phyloP scores from a whole-genome alignment of 2,329 filamentous ascomycete species.

The Sporothrix variecibatus region DNA sequence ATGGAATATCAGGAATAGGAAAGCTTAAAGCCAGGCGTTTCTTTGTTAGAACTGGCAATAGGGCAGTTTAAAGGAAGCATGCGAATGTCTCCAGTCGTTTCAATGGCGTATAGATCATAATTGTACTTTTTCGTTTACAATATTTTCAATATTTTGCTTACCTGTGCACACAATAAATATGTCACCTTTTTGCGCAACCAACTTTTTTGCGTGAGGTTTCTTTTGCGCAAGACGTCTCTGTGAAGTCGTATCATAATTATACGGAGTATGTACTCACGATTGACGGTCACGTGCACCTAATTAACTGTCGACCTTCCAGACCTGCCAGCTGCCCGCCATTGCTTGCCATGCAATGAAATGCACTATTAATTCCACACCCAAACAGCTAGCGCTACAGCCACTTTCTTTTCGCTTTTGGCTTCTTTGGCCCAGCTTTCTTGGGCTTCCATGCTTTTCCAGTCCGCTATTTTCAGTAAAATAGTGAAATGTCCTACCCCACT shows the following conservation, averaged over 20 bases:
- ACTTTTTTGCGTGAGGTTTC: background rate
- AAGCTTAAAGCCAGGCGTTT: background rate
- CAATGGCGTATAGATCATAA: background rate
- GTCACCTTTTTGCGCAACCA: background rate
- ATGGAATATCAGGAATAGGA: background rate
- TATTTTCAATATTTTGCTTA: background rate
- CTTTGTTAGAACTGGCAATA: background rate
- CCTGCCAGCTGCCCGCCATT: background rate
- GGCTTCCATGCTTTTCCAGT: conserved; percentile 8
- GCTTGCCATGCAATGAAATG: background rate
- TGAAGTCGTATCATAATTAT: background rate
- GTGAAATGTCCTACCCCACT: conserved; percentile 9
- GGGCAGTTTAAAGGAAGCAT: background rate
- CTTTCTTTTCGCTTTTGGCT: background rate
- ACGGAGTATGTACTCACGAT: background rate
- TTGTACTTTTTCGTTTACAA: background rate
- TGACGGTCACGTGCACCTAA: background rate
- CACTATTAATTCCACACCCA: background rate
- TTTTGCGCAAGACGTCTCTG: background rate
- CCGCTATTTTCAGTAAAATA: background rate
- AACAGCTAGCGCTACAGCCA: conserved; percentile 16
- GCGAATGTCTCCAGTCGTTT: background rate
- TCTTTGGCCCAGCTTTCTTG: background rate
- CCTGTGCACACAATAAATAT: background rate
- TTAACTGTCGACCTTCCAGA: background rate